Evolutionary conservation across 768 basidiomycete species (phyloP).

Genomic region (Boletus patriciae): DNA sequence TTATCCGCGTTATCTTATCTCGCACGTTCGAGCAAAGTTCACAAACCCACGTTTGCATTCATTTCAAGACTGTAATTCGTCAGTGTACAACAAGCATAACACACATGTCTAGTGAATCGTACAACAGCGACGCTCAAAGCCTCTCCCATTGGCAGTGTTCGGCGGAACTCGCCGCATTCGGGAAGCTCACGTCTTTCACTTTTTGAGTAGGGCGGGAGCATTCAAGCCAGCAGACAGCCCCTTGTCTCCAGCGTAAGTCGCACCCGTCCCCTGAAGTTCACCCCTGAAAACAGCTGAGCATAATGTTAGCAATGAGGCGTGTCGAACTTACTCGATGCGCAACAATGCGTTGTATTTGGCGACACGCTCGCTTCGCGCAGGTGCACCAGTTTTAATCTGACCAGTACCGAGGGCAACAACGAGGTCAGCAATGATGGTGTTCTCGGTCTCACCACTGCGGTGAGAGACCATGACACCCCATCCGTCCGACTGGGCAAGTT

Average conservation of each 20-base stretch:
- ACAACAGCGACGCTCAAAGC: slow-evolving; percentile 20
- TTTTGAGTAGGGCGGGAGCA: slow-evolving; percentile 71
- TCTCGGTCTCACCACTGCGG: slow-evolving; percentile 98
- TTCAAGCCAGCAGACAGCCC: slow-evolving; percentile 77
- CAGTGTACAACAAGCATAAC: slow-evolving; percentile 26
- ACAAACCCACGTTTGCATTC: slow-evolving; percentile 15
- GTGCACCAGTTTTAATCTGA: slow-evolving; percentile 99
- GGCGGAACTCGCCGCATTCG: slow-evolving; percentile 1
- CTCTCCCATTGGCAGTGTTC: not conserved
- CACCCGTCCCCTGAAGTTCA: slow-evolving; percentile 65
- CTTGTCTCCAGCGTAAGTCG: slow-evolving; percentile 71
- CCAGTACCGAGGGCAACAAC: slow-evolving; percentile 89
- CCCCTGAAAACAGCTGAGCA: slow-evolving; percentile 49
- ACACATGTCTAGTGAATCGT: slow-evolving; percentile 29
- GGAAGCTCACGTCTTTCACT: slow-evolving; percentile 38
- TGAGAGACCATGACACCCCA: slow-evolving; percentile 99
- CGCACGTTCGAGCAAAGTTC: slow-evolving; percentile 9
- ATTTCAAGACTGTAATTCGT: slow-evolving; percentile 19
- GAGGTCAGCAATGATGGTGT: slow-evolving; percentile 94
- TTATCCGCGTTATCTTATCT: slow-evolving; percentile 29
- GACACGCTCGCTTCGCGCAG: slow-evolving; percentile 93
- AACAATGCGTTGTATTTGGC: slow-evolving; percentile 91
- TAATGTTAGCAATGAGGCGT: not conserved
- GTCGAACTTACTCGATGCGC: slow-evolving; percentile 75
- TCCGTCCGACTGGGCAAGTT: slow-evolving; percentile 91